These are phyloP conservation scores for Lippia alba DNA, from an alignment of 305 asterid genomes.

Conservation along the genomic window DNA sequence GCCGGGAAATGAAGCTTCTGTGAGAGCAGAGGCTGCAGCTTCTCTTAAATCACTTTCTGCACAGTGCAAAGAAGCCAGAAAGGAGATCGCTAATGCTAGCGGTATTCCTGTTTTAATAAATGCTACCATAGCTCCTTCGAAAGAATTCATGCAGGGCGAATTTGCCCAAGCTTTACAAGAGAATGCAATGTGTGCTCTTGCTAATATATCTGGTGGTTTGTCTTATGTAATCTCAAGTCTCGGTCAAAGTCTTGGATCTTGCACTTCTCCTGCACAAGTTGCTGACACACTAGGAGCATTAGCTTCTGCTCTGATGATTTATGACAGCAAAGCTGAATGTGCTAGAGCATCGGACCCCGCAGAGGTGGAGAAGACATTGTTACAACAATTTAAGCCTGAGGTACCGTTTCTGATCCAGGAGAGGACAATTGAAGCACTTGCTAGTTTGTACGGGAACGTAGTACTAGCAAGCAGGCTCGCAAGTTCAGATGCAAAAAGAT, in stretches of 20 bases:
- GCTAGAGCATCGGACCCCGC: conserved; percentile 86
- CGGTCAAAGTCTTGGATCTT: conserved; percentile 98
- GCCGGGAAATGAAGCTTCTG: conserved; percentile 88
- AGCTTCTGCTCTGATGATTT: conserved; percentile 99
- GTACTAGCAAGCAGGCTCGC: conserved; percentile 81
- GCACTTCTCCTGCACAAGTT: conserved; percentile 91
- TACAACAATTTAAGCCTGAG: conserved; percentile 78
- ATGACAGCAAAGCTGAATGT: conserved; percentile 82
- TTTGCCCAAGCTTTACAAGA: conserved; percentile 99
- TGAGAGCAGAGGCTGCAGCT: conserved; percentile 97
- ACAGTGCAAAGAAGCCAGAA: conserved; percentile 90
- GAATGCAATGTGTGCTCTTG: conserved; percentile 99
- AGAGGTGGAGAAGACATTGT: conserved; percentile 89
- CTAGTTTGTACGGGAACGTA: conserved; percentile 93
- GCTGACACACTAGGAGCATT: conserved; percentile 98
- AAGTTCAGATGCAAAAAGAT: conserved; percentile 91
- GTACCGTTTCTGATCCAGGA: conserved; percentile 87
- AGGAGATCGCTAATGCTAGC: conserved; percentile 81
- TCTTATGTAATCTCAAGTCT: conserved; percentile 96
- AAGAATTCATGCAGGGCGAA: conserved; percentile 99
- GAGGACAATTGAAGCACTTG: conserved; percentile 98
- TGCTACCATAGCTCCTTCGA: conserved; percentile 99
- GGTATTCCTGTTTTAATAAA: conserved; percentile 95
- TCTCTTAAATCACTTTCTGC: conserved; percentile 98
- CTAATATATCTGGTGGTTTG: conserved; percentile 98